These are phyloP conservation scores for Geoglossum cookeanum DNA, from an alignment of 2,329 filamentous ascomycete species.

Conservation along the genomic window DNA sequence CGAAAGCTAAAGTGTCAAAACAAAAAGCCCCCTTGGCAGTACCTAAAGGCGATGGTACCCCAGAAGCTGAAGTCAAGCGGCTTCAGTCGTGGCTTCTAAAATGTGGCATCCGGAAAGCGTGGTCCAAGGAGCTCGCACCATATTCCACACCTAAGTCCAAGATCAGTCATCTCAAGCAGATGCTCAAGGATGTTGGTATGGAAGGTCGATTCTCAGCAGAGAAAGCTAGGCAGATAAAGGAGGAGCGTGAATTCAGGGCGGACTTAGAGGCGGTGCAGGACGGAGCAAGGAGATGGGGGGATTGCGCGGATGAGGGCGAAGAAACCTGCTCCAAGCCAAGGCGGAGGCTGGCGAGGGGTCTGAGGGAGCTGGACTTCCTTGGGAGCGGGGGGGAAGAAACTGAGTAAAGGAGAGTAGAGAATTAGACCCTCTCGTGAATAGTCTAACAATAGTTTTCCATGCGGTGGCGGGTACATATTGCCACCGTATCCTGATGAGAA, in stretches of 20 bases:
- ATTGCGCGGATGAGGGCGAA: constrained; percentile 22
- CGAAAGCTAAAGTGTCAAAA: constrained; percentile 20
- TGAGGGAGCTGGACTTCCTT: constrained; percentile 36
- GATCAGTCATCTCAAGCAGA: constrained; percentile 57
- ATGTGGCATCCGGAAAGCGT: constrained; percentile 83
- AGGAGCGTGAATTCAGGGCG: constrained; percentile 61
- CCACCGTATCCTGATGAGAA: too few species aligned
- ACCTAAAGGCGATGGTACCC: constrained; percentile 28
- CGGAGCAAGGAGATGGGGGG: constrained; percentile 63
- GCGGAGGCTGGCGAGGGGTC: constrained; percentile 24
- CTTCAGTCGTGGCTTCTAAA: constrained; percentile 74
- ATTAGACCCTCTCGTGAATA: too few species aligned
- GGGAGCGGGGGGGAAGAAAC: constrained; percentile 48
- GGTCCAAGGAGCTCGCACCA: constrained; percentile 65
- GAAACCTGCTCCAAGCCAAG: constrained; percentile 19
- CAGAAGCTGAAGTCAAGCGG: constrained; percentile 69
- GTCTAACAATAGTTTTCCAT: too few species aligned
- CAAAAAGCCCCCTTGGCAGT: constrained; percentile 21
- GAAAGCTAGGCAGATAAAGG: constrained; percentile 72
- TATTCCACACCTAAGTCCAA: constrained; percentile 59
- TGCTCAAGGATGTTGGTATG: constrained; percentile 75
- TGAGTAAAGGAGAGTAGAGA: background rate
- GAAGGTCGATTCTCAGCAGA: constrained; percentile 70
- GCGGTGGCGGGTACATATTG: too few species aligned
- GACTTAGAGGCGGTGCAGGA: constrained; percentile 74